Percentiles rank a stretch among this genome's conserved stretches.
These are phyloP conservation scores for Aspergillus haitiensis DNA, from an alignment of 495 filamentous ascomycete species.

Conservation along the genomic window DNA sequence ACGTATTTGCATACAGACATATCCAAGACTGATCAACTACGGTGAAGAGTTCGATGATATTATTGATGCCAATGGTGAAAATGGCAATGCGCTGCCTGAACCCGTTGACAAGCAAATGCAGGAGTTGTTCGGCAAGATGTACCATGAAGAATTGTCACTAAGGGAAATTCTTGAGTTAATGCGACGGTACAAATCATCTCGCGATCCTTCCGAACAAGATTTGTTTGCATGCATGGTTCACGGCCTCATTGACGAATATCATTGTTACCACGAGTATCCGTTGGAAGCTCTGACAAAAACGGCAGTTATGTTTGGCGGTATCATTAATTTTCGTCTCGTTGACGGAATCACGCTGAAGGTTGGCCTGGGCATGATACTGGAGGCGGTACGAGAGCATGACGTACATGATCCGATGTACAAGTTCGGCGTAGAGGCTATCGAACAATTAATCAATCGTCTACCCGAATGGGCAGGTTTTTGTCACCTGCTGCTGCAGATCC, in stretches of 20 bases:
- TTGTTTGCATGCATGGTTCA: slow-evolving; percentile 98
- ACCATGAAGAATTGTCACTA: slow-evolving; percentile 80
- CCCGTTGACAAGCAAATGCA: slow-evolving; percentile 89
- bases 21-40: slow-evolving; percentile 95
- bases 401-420: slow-evolving; percentile 92
- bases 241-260: slow-evolving; percentile 95
- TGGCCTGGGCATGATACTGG: slow-evolving; percentile 90
- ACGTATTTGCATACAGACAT: slow-evolving; percentile 84
- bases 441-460: slow-evolving; percentile 80
- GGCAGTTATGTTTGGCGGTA: slow-evolving; percentile 93
- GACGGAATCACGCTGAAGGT: slow-evolving; percentile 87
- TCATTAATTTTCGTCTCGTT: slow-evolving; percentile 89
- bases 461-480: slow-evolving; percentile 92
- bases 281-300: slow-evolving; percentile 91
- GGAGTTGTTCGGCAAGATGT: slow-evolving; percentile 95
- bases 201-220: slow-evolving; percentile 81
- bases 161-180: slow-evolving; percentile 78
- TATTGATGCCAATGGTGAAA: slow-evolving; percentile 78
- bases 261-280: slow-evolving; percentile 91
- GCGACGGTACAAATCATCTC: slow-evolving; percentile 79
- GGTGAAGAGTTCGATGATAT: slow-evolving; percentile 88
- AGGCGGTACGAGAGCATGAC: slow-evolving; percentile 81
- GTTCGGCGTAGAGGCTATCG: slow-evolving; percentile 94
- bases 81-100: slow-evolving; percentile 74
- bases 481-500: slow-evolving; percentile 74